Conservation (phyloP, 805 yeast genomes). For the Zygosaccharomyces bailii region DNA sequence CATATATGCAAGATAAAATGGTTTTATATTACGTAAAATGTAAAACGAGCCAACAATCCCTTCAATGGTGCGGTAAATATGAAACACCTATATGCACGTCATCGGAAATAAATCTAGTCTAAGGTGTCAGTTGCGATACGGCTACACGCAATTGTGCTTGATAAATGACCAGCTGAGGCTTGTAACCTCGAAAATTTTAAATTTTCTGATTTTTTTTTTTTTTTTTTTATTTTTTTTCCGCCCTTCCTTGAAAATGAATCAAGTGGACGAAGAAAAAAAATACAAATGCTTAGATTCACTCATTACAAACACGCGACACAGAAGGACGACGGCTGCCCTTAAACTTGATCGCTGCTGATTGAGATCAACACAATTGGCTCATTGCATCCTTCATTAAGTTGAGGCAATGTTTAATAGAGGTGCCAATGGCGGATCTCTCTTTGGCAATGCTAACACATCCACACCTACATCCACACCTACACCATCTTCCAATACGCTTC, state of each 20-base stretch:
- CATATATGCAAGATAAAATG: too few relatives aligned
- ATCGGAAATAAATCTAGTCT: too few relatives aligned
- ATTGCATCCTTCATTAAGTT: conserved; percentile 1
- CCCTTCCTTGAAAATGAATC: not conserved
- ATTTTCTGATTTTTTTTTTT: not conserved
- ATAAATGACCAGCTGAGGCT: too few relatives aligned
- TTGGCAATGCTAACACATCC: conserved; percentile 31
- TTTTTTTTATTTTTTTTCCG: not conserved
- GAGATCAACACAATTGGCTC: conserved; percentile 5
- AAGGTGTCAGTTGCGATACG: too few relatives aligned
- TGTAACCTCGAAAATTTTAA: too few relatives aligned
- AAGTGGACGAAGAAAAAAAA: not conserved
- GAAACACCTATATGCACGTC: too few relatives aligned
- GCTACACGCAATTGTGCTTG: too few relatives aligned
- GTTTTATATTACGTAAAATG: too few relatives aligned
- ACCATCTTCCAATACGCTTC: conserved; percentile 24
- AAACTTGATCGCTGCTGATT: not conserved
- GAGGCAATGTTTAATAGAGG: conserved; percentile 22
- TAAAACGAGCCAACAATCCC: too few relatives aligned
- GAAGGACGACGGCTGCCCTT: not conserved
- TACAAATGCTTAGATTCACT: not conserved
- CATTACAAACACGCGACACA: not conserved
- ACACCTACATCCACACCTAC: conserved; percentile 36
- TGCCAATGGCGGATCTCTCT: conserved; percentile 25
- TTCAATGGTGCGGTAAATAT: too few relatives aligned